phyloP scores from a whole-genome alignment of 169 alveolate genomes.

The Plasmodium vinckei region DNA sequence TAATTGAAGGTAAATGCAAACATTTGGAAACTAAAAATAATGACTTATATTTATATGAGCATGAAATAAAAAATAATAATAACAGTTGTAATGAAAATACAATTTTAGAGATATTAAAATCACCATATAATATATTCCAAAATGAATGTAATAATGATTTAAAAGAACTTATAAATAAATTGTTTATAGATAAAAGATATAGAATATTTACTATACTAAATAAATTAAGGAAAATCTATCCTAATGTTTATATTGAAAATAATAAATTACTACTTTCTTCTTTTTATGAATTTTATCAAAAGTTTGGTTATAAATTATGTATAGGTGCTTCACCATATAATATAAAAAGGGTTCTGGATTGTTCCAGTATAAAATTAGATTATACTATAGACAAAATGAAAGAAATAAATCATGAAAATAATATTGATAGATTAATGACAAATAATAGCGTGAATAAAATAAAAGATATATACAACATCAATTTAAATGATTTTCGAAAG shows the following conservation, averaged over 20 bases:
- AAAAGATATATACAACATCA: not conserved
- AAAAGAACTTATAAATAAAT: slow-evolving; percentile 47
- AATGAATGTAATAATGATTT: slow-evolving; percentile 40
- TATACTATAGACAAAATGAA: not conserved
- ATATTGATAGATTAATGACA: not conserved
- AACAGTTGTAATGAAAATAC: not conserved
- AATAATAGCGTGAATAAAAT: not conserved
- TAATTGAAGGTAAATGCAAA: not conserved
- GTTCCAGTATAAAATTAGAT: not conserved
- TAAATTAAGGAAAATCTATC: slow-evolving; percentile 59
- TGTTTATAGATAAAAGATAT: slow-evolving; percentile 51
- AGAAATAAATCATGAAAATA: not conserved
- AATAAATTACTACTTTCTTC: slow-evolving; percentile 21
- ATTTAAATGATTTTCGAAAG: not conserved
- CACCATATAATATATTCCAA: slow-evolving; percentile 21
- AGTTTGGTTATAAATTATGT: slow-evolving; percentile 54
- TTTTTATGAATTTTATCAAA: slow-evolving; percentile 64
- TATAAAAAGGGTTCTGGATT: not conserved
- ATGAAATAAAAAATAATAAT: slow-evolving; percentile 2
- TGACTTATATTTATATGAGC: not conserved
- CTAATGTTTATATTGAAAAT: slow-evolving; percentile 71
- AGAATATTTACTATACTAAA: slow-evolving; percentile 66
- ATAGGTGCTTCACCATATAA: slow-evolving; percentile 27
- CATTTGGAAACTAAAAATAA: not conserved
- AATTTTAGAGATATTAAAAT: not conserved